phyloP scores from a whole-genome alignment of 441 rosid genomes.

The Adansonia madagascariensis region DNA sequence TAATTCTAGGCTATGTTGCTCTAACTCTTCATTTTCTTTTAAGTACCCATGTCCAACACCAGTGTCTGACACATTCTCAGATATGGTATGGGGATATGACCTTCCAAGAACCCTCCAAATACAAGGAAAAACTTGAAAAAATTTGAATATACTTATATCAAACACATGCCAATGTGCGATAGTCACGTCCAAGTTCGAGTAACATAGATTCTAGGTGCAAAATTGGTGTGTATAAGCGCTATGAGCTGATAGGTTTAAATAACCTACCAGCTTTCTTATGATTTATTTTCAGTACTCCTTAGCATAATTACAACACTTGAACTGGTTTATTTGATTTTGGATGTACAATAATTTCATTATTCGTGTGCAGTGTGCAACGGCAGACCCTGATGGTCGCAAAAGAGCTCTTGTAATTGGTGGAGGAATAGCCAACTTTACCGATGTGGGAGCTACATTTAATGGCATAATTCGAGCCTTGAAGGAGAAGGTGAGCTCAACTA shows the following conservation, averaged over 20 bases:
- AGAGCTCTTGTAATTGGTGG: conserved; percentile 75
- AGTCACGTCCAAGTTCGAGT: no score
- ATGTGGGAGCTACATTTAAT: conserved; percentile 71
- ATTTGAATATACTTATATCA: no score
- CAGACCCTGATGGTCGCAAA: conserved; percentile 62
- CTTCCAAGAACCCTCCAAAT: no score
- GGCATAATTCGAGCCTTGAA: conserved; percentile 71
- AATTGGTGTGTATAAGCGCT: not conserved
- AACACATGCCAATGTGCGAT: no score
- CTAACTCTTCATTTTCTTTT: no score
- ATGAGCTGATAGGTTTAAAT: not conserved
- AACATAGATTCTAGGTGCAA: no score
- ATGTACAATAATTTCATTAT: conserved; percentile 16
- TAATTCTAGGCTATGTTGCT: not conserved
- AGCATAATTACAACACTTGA: not conserved
- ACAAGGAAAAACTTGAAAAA: no score
- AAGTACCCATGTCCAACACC: no score
- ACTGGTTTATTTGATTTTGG: not conserved
- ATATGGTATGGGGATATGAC: no score
- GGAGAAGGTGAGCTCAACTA: conserved; percentile 52
- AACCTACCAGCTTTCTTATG: not conserved
- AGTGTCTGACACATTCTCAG: no score
- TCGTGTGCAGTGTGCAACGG: conserved; percentile 60
- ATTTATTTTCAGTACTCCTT: not conserved
- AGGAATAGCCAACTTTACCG: conserved; percentile 74